Base-by-base conservation (phyloP, 164 flowering plant species). In the Umbilicus rupestris region DNA sequence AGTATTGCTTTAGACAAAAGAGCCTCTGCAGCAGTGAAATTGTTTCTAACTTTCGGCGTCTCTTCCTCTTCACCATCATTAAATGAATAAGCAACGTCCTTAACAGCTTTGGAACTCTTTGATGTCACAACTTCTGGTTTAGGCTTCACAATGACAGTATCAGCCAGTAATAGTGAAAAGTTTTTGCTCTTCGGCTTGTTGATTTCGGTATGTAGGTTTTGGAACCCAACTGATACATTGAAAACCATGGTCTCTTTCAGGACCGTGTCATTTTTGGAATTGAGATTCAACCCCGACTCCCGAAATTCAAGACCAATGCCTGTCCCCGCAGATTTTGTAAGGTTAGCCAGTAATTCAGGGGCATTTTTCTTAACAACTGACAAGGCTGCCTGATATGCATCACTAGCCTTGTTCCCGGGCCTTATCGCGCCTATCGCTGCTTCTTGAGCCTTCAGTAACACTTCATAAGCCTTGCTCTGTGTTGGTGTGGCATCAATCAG, bases 291-390 rank as follows among this genome's bases (percentile, higher is more conserved):
- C 37, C 89, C 89, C 1, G 88, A 87, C 74, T 90, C 95, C 30
- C 87, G 83, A 62, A 90, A 88, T 73, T 88, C 90, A 46, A 90
- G 81, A 14, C 97, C 97, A 58, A 88, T 85, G 7, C 92, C 89
- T 0, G 95, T 85, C 39, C 97, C 95, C n/a, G 84, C 92, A 52
- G 89, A 77, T 72, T 84, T 88, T 3, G 90, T 85, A 65, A 90
- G 63, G 57, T 78, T 77, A 17, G 78, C 65, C 63, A 62, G 75
- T 66, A 87, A 75, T 28, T 86, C 90, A 17, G 90, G 94, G 35
- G 87, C 94, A 47, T 85, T 88, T 66, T 69, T 79, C 76, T 86
- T 81, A 33, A 90, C 90, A 14, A 86, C 80, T 2, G 82, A 45
- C n/a, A 78, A 44, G 1, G 92, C 95, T 19, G 92, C 89, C 71